Conservation (phyloP, 345 rosid genomes). For the Eucalyptus camaldulensis region DNA sequence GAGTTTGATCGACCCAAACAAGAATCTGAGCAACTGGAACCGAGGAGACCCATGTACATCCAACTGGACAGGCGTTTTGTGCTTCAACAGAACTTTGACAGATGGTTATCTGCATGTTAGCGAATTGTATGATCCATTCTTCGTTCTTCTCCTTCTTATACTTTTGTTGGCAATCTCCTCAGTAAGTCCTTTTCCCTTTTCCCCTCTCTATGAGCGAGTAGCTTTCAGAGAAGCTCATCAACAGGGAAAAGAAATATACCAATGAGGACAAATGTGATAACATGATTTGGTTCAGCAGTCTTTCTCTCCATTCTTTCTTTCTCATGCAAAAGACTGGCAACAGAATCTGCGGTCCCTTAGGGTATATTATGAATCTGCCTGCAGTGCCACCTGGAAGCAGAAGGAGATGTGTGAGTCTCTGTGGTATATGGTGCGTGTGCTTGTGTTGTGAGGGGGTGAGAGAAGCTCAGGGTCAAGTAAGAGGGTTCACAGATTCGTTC, state of each 20-base stretch:
- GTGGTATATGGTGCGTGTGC: neutral
- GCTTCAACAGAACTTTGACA: slow-evolving; percentile 32
- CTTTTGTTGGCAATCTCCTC: neutral
- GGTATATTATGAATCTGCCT: neutral
- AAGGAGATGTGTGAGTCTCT: neutral
- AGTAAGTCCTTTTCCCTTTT: neutral
- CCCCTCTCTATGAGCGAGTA: neutral
- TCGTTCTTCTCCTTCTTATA: neutral
- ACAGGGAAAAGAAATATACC: neutral
- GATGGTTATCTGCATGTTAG: slow-evolving; percentile 76
- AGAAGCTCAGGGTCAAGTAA: neutral
- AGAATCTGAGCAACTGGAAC: slow-evolving; percentile 61
- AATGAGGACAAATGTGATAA: neutral
- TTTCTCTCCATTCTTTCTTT: neutral
- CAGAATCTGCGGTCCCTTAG: neutral
- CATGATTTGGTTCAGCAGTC: neutral
- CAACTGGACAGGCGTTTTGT: slow-evolving; percentile 88
- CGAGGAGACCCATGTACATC: slow-evolving; percentile 78
- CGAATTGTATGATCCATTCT: slow-evolving; percentile 43
- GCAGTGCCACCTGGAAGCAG: neutral
- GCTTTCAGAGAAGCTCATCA: neutral
- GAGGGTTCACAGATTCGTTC: neutral
- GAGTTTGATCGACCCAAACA: slow-evolving; percentile 44
- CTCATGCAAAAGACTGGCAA: neutral
- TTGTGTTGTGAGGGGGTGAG: neutral